Evolutionary conservation across 805 yeast species (phyloP), one percentile per base, ranked within the genome.

Genomic region (Candida maris): DNA sequence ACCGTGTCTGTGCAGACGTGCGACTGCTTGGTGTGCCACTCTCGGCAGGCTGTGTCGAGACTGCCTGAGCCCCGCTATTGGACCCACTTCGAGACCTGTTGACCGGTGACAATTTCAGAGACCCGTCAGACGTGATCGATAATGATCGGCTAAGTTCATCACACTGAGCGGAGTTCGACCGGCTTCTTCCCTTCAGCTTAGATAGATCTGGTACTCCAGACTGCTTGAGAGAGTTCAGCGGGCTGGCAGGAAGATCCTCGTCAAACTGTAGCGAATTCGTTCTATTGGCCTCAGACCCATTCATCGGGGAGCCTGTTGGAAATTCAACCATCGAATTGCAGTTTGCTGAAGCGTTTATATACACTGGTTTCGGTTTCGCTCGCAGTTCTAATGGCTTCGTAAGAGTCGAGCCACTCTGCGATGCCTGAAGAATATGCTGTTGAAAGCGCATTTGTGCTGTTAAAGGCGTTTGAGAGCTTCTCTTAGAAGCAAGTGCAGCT

Each of bases 371-470:
- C 19, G 41, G 38, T 27, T 46, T 51, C n/a, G 56, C 55, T 27
- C 42, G 48, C 2, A 41, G 47, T 18, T 51, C 56, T 12, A 57
- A 16, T 4, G 52, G 45, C 38, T 54, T 58, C 3, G 59, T 48
- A 20, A 48, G 48, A 21, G 62, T 41, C 20, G 52, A 51, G 4
- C 68, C 68, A 34, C 39, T 55, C 29, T 52, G 53, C 3, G 57
- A 38, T 5, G 65, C 56, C 40, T 46, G 52, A 29, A 52, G 16
- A 15, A 63, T 62, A 33, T 61, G 65, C 37, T 53, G 59, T 30
- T 63, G 67, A 16, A 63, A 39, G 34, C 67, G 47, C 35, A 61
- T 65, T 26, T 59, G 60, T 1, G 67, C 68, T 6, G 60, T 51
- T 10, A 56, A 24, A 2, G 54, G 52, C 19, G 38, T 48, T 6